Evolutionary conservation across 2,329 filamentous ascomycete species (phyloP).

Genomic region (Penicillium sp.): DNA sequence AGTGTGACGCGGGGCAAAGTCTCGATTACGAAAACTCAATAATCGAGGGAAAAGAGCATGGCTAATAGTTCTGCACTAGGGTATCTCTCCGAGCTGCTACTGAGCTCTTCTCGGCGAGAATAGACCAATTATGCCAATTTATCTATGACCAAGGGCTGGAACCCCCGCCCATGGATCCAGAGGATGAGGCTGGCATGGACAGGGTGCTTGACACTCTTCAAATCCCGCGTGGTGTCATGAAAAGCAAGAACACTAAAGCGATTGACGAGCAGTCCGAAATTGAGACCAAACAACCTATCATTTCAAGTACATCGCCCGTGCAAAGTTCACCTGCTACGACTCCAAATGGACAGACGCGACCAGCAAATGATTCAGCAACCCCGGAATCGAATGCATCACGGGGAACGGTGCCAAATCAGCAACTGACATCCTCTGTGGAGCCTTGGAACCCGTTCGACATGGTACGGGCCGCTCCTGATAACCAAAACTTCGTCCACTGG

Average conservation of each 20-base stretch:
- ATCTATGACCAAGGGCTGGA: conserved; percentile 44
- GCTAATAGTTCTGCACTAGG: conserved; percentile 17
- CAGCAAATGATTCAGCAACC: neutral
- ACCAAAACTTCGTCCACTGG: conserved; percentile 31
- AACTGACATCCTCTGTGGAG: conserved; percentile 13
- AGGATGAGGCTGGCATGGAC: conserved; percentile 40
- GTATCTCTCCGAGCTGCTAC: conserved; percentile 39
- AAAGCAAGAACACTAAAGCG: conserved; percentile 3
- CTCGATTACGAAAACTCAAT: neutral
- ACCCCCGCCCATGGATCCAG: conserved; percentile 40
- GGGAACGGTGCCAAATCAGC: conserved; percentile 11
- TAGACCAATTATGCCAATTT: conserved; percentile 42
- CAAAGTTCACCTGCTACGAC: conserved; percentile 14
- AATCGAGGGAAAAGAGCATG: neutral
- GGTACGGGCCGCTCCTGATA: conserved; percentile 17
- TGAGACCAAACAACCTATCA: neutral
- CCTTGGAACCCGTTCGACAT: conserved; percentile 25
- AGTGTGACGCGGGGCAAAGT: neutral
- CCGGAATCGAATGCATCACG: conserved; percentile 13
- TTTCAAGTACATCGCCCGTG: conserved; percentile 8
- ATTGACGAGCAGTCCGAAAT: neutral
- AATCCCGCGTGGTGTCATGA: conserved; percentile 28
- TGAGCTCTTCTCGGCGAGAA: conserved; percentile 39
- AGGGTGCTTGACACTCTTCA: conserved; percentile 40
- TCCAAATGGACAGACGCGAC: conserved; percentile 11